Conservation (phyloP, 2,329 filamentous ascomycete genomes). For the Pseudogymnoascus sp. region DNA sequence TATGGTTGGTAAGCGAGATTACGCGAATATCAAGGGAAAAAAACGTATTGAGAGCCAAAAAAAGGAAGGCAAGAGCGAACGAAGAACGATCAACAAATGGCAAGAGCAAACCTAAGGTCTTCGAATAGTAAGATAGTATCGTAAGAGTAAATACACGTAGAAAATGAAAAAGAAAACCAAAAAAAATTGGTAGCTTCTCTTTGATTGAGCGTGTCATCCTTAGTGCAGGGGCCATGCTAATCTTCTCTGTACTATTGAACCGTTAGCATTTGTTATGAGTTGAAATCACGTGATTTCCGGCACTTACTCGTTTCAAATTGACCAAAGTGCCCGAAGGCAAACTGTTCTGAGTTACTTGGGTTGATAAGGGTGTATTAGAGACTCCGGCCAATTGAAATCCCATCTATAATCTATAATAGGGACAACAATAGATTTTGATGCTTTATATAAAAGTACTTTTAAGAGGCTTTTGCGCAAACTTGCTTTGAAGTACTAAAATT, state of each 20-base stretch:
- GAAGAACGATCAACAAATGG: neutral
- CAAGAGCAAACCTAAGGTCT: neutral
- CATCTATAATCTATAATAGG: too few species aligned
- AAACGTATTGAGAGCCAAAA: too few species aligned
- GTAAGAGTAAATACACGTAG: constrained; percentile 20
- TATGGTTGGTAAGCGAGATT: neutral
- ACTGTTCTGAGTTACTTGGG: neutral
- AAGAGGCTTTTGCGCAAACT: too few species aligned
- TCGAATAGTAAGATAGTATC: neutral
- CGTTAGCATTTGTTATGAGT: neutral
- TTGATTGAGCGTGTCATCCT: constrained; percentile 89
- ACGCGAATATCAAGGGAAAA: neutral
- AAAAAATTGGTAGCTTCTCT: constrained; percentile 69
- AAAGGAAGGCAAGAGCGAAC: constrained; percentile 9
- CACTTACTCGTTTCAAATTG: neutral
- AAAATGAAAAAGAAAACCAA: neutral
- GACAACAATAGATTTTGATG: too few species aligned
- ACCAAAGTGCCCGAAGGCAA: constrained; percentile 4
- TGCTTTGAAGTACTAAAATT: too few species aligned
- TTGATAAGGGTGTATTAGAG: neutral
- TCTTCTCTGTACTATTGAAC: constrained; percentile 52
- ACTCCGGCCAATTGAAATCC: too few species aligned
- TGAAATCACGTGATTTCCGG: neutral
- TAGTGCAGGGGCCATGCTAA: constrained; percentile 83
- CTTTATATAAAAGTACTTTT: too few species aligned